A percentile compares a stretch with the other conserved stretches of the same genome.
Conservation (phyloP, 2,329 filamentous ascomycete genomes). For the Ceratocystis cacaofunesta region DNA sequence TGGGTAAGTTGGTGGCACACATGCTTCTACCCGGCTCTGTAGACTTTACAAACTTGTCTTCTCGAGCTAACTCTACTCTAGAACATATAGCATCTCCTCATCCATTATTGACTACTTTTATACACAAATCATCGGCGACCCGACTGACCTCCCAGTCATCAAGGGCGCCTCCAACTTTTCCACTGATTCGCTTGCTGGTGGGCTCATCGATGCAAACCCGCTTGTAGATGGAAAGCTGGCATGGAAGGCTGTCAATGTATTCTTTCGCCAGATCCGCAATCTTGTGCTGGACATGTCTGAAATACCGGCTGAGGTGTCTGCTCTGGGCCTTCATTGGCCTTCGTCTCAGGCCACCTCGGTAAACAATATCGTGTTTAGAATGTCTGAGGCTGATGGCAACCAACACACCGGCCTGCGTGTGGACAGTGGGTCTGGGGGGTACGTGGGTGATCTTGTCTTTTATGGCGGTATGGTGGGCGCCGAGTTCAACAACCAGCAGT, state of each 20-base stretch:
- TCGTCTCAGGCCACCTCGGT: slow-evolving; percentile 48
- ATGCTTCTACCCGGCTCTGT: neutral
- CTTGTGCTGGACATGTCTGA: slow-evolving; percentile 40
- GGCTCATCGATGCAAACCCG: slow-evolving; percentile 34
- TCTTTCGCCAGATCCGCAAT: slow-evolving; percentile 44
- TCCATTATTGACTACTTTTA: slow-evolving; percentile 66
- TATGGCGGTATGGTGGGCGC: slow-evolving; percentile 50
- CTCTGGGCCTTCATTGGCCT: slow-evolving; percentile 51
- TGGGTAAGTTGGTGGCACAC: slow-evolving; percentile 21
- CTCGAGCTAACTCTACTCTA: slow-evolving; percentile 15
- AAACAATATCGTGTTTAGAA: slow-evolving; percentile 41
- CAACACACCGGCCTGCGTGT: slow-evolving; percentile 45
- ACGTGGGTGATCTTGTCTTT: slow-evolving; percentile 55
- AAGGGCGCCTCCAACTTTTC: slow-evolving; percentile 37
- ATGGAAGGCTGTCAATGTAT: slow-evolving; percentile 43
- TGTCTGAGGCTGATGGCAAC: slow-evolving; percentile 32
- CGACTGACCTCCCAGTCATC: slow-evolving; percentile 40
- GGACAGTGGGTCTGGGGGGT: slow-evolving; percentile 49
- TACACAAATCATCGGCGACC: slow-evolving; percentile 63
- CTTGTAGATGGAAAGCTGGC: slow-evolving; percentile 30
- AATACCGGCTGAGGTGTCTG: slow-evolving; percentile 30
- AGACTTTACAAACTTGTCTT: neutral
- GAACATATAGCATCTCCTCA: slow-evolving; percentile 54
- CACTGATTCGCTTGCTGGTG: slow-evolving; percentile 21
- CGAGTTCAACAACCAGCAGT: slow-evolving; percentile 51